Conservation (phyloP, 1,284 basidiomycete species). For the Irpex sp. region DNA sequence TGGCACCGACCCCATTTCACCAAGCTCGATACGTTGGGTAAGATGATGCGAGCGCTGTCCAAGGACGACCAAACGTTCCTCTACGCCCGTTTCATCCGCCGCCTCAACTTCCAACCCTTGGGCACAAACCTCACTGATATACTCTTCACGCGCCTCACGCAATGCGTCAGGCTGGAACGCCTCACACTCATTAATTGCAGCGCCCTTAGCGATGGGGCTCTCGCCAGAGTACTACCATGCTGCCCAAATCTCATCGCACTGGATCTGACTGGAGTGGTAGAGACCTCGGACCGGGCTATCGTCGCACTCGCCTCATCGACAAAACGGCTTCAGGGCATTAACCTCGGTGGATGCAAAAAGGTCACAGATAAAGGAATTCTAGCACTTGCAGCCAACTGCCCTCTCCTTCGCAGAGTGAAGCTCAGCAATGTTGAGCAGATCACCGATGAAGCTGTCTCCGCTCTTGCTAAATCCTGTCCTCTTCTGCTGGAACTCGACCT, state of each 20-base stretch:
- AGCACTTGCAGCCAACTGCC: conserved; percentile 72
- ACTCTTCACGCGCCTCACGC: conserved; percentile 67
- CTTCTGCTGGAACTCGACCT: conserved; percentile 93
- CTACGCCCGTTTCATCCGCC: conserved; percentile 84
- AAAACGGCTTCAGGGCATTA: conserved; percentile 85
- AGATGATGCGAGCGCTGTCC: conserved; percentile 68
- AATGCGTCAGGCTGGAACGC: conserved; percentile 84
- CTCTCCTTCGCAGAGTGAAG: conserved; percentile 83
- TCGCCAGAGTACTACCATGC: conserved; percentile 63
- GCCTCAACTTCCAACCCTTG: conserved; percentile 85
- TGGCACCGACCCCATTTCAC: conserved; percentile 90
- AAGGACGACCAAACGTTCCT: conserved; percentile 72
- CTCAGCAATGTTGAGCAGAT: conserved; percentile 72
- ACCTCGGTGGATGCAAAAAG: conserved; percentile 79
- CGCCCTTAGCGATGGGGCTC: conserved; percentile 61
- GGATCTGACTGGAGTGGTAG: conserved; percentile 76
- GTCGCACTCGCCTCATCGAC: conserved; percentile 67
- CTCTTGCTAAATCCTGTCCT: conserved; percentile 79
- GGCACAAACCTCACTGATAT: conserved; percentile 73
- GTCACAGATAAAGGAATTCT: conserved; percentile 78
- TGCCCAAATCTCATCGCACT: conserved; percentile 83
- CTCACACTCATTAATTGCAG: conserved; percentile 87
- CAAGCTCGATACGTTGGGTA: conserved; percentile 66
- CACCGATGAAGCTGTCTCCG: conserved; percentile 77
- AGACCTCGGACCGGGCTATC: conserved; percentile 69